Percentiles rank a stretch among this genome's conserved stretches.
Conservation (phyloP, 805 yeast genomes). For the Ogataea philodendri region DNA sequence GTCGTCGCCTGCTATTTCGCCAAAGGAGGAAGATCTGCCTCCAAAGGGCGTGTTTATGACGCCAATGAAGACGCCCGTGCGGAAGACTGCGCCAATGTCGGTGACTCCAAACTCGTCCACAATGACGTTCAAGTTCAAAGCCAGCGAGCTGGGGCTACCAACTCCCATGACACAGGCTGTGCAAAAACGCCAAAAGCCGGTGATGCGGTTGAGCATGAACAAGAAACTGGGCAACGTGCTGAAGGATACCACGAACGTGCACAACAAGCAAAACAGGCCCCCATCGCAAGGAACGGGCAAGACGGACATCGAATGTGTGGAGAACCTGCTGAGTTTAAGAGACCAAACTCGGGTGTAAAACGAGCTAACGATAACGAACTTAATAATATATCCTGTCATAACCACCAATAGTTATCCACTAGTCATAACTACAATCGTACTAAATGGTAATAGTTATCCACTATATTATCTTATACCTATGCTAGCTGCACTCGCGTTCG, state of each 20-base stretch:
- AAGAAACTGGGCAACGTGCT: constrained; percentile 20
- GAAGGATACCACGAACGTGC: constrained; percentile 26
- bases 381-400: background rate
- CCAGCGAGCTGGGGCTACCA: constrained; percentile 33
- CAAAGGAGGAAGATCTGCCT: constrained; percentile 17
- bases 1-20: constrained; percentile 17
- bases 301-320: constrained; percentile 36
- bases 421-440: background rate
- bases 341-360: constrained; percentile 7
- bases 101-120: constrained; percentile 18
- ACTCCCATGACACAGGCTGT: constrained; percentile 27
- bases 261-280: constrained; percentile 5
- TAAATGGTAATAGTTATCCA: constrained; percentile 2
- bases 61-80: constrained; percentile 22
- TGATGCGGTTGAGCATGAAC: constrained; percentile 25
- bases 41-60: constrained; percentile 29
- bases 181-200: constrained; percentile 32
- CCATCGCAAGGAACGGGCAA: no score
- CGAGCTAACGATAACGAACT: constrained; percentile 2
- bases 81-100: constrained; percentile 6
- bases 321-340: constrained; percentile 40
- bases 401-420: no score
- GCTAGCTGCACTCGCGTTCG: constrained; percentile 3
- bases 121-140: constrained; percentile 38
- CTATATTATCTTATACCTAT: constrained; percentile 3